Base-by-base conservation (phyloP, 768 basidiomycete genomes). In the Lactarius sanguifluus region DNA sequence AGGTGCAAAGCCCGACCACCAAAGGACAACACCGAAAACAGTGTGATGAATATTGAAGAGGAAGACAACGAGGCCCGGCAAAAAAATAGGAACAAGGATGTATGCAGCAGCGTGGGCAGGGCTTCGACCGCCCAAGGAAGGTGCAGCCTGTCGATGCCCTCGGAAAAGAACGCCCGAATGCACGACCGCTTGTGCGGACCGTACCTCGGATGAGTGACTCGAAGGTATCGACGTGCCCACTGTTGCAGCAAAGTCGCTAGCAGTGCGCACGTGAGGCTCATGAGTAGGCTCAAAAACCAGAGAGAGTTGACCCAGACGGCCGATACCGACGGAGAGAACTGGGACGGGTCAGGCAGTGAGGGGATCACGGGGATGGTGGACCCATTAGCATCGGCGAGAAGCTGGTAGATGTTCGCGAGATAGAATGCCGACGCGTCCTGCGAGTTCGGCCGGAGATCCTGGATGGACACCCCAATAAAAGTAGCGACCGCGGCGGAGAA, bases 191-290 rank as follows among this genome's bases (percentile, higher is more conserved):
- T 64, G 40, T 54, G 50, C 2, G 64, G 58, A 20, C 58, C 34
- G 57, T 45, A 59, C 30, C n/a, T 23, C 2, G 59, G 64, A 12
- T 65, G 52, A 60, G 64, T 65, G 20, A 43, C 34, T 32, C 52
- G 30, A 45, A 59, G 57, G 50, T 59, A 64, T 25, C 58, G 64
- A 54, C 57, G 64, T 52, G 64, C 58, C 58, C 64, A 59, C 28
- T 64, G 64, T 38, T 64, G 64, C n/a, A 59, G n/a, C n/a, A 64
- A 18, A n/a, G 57, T 64, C 13, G 64, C 64, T 32, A 65, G n/a
- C n/a, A 60, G n/a, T 4, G 64, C 50, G 8, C 58, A 65, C 13
- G 64, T 43, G 25, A 65, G 64, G 18, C 40, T 43, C 28, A 65
- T 52, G 5, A 59, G 34, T 38, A 64, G 7, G 56, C 62, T 63